Conservation (phyloP, 75 land plant species). For the Selaginella tamariscina region DNA sequence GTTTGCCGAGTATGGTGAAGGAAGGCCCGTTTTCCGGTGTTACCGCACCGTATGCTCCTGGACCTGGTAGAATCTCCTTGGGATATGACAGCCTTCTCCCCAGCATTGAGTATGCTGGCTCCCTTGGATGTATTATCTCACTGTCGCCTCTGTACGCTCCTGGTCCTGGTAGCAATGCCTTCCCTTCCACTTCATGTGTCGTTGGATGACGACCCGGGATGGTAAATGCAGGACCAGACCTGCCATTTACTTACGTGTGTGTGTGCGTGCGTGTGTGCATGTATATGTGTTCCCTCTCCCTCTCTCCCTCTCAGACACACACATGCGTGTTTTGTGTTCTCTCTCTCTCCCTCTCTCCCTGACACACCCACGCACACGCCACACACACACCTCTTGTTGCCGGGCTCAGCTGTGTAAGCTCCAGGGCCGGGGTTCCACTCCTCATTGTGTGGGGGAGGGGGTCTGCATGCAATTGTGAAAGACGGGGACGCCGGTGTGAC, state of each 20-base stretch:
- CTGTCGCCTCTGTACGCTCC: conserved; percentile 9
- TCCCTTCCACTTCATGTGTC: neutral
- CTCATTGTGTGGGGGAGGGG: neutral
- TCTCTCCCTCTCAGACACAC: no score
- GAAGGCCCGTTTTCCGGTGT: neutral
- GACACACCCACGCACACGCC: no score
- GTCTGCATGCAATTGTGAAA: neutral
- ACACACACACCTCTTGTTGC: neutral
- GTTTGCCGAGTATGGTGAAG: neutral
- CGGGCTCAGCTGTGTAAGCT: neutral
- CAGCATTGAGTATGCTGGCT: neutral
- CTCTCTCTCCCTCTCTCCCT: no score
- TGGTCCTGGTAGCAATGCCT: neutral
- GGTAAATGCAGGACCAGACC: conserved; percentile 9
- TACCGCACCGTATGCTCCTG: conserved; percentile 1
- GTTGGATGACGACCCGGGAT: neutral
- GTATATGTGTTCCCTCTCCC: no score
- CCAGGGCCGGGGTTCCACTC: conserved; percentile 2
- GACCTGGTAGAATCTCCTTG: neutral
- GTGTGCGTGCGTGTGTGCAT: no score
- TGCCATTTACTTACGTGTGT: no score
- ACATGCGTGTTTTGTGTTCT: no score
- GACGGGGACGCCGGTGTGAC: neutral
- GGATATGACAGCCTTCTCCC: neutral
- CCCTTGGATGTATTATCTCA: conserved; percentile 1